Evolutionary conservation across 2,329 filamentous ascomycete species (phyloP), one percentile per base, ranked within the genome.

Genomic region (Botrytis pseudocinerea): DNA sequence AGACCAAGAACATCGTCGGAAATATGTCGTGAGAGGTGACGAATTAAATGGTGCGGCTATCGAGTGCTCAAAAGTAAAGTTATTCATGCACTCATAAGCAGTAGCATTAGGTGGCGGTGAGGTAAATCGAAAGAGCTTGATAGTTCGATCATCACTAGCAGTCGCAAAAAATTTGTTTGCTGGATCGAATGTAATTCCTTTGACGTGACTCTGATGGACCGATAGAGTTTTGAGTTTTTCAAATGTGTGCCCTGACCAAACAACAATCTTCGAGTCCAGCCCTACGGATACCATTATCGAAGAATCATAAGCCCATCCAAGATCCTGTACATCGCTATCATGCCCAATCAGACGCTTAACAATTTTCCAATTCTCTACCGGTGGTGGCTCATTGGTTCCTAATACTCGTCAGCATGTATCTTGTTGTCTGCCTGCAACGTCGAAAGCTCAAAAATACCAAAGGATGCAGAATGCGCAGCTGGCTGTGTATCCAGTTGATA

Each of bases 131-230:
- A 97, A 98, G 78, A 99, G 93, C 82, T 97, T 97, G 83, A 99
- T 97, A 3, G 94, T 95, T 74, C 96, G 91, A 82, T 99, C 96
- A 82, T 99, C 96, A 83, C 94, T 97, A 3, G 97, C 95, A 0
- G 97, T 99, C 25, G 97, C 96, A 83, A 99, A 99, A 85, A 97
- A 99, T 82, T 98, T 99, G 85, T 98, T 98, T 60, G 96, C 96
- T 0, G 96, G 96, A 81, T 99, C 96, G 80, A 99, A 99, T 0
- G 95, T 97, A 79, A 99, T 97, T 75, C 97, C 96, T 82, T 99
- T 99, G 84, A 99, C 96, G 81, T 98, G 97, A 82, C 94, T 98
- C 82, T 97, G 94, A 82, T 99, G 96, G 73, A 95, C 92, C 2
- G 94, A 91, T 8, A 99, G 85, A 4, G 94, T 95, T 87, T 98